Base-by-base conservation (phyloP, 1,284 basidiomycete genomes). In the Volvariella volvacea region DNA sequence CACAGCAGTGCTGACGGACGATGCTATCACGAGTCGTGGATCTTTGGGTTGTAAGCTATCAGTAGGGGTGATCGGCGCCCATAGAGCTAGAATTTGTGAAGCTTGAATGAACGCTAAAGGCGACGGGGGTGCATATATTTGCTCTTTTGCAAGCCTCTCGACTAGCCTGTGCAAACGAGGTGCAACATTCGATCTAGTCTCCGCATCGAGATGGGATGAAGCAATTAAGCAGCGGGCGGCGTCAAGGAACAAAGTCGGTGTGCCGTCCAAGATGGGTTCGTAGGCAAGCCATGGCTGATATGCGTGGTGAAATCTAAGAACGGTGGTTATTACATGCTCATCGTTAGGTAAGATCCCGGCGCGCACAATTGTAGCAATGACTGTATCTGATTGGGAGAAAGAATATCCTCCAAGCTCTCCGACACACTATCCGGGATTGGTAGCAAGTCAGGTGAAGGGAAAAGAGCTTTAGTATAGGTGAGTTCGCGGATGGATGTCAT, bases 1-100 rank as follows among this genome's bases (percentile, higher is more conserved):
- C 60, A 68, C 66, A 9, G 69, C 71, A 66, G 73, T 71, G 42
- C 65, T 68, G 19, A 75, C 61, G 6, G 72, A 69, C 0, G 70
- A 61, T 3, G 63, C 62, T 10, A 62, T 62, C 37, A 75, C 55
- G 32, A 73, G 48, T 40, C 69, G 64, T 34, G 61, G 62, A 38
- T 73, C 71, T 7, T 64, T 61, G 12, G 57, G 52, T 25, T 64
- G 61, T n/a, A n/a, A n/a, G 21, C 47, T 39, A 10, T 30, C 34
- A 25, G 51, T 41, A 20, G 63, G 57, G 20, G 58, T 61, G 21
- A 71, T 50, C 4, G 71, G 66, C 10, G 64, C 58, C 71, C 71
- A 73, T 16, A 73, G 44, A 2, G 71, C 63, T 10, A 74, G 57
- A 3, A 75, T 56, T 21, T 68, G 59, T 32, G 69, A 55, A 2